Conservation (phyloP, 768 basidiomycete genomes). For the Mycena filopes region DNA sequence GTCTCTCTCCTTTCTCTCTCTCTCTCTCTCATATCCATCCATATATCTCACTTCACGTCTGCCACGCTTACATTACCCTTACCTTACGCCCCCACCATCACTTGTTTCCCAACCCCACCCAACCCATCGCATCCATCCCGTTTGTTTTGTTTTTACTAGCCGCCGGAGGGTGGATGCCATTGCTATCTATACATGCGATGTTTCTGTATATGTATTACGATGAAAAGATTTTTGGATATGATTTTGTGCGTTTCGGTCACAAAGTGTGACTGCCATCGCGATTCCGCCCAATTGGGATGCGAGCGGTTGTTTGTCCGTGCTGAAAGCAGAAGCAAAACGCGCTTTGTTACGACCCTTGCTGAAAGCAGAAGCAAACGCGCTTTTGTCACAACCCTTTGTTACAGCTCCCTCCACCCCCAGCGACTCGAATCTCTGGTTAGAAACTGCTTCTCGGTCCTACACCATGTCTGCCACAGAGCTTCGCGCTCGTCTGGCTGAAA, state of each 20-base stretch:
- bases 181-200: neutral
- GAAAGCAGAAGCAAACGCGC: too few relatives aligned
- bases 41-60: neutral
- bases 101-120: neutral
- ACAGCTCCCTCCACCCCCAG: too few relatives aligned
- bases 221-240: slow-evolving; percentile 23
- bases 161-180: slow-evolving; percentile 13
- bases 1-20: slow-evolving; percentile 14
- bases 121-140: neutral
- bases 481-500: slow-evolving; percentile 1
- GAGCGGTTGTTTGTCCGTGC: slow-evolving; percentile 24
- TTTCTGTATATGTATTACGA: slow-evolving; percentile 25
- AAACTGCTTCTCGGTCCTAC: too few relatives aligned
- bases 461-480: slow-evolving; percentile 24
- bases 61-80: neutral
- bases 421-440: too few relatives aligned
- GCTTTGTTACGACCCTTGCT: too few relatives aligned
- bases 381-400: too few relatives aligned
- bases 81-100: slow-evolving; percentile 7
- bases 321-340: too few relatives aligned
- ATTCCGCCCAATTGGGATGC: slow-evolving; percentile 25
- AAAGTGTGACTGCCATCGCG: neutral
- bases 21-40: slow-evolving; percentile 7
- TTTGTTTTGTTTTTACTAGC: slow-evolving; percentile 25
- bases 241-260: neutral